Evolutionary conservation across 1,284 basidiomycete genomes (phyloP).

Genomic region (Cutaneotrichosporon sp.): DNA sequence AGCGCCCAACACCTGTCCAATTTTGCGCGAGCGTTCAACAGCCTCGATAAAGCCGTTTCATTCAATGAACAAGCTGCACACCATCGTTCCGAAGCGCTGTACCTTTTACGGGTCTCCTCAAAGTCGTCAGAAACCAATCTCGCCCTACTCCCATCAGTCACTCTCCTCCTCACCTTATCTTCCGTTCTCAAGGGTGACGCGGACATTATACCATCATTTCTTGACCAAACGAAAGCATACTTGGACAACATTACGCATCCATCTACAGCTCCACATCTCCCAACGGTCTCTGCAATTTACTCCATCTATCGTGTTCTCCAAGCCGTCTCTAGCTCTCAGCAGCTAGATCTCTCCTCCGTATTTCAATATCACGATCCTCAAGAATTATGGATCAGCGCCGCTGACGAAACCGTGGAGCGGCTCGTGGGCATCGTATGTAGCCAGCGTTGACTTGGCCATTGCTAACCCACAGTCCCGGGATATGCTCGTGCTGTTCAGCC

Average conservation of each 20-base stretch:
- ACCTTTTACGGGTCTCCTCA: not conserved
- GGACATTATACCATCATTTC: constrained; percentile 1
- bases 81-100: not conserved
- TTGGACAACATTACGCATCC: not conserved
- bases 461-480: not conserved
- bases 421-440: not conserved
- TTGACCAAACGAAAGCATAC: constrained; percentile 1
- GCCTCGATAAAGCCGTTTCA: not conserved
- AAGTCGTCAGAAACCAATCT: not conserved
- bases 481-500: not conserved
- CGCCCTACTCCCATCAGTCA: not conserved
- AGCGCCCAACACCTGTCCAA: not conserved
- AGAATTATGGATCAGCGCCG: not conserved
- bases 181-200: not conserved
- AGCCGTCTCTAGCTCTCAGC: not conserved
- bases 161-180: not conserved
- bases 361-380: not conserved
- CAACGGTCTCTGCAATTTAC: not conserved
- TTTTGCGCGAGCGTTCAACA: constrained; percentile 3
- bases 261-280: not conserved
- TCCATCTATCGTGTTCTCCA: constrained; percentile 1
- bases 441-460: not conserved
- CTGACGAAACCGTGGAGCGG: not conserved
- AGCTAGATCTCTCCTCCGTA: not conserved
- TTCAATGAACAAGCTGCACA: constrained; percentile 2